Evolutionary conservation across 139 green algal genomes (phyloP), one percentile per base, ranked within the genome.

Genomic region (Asterochloris erici): DNA sequence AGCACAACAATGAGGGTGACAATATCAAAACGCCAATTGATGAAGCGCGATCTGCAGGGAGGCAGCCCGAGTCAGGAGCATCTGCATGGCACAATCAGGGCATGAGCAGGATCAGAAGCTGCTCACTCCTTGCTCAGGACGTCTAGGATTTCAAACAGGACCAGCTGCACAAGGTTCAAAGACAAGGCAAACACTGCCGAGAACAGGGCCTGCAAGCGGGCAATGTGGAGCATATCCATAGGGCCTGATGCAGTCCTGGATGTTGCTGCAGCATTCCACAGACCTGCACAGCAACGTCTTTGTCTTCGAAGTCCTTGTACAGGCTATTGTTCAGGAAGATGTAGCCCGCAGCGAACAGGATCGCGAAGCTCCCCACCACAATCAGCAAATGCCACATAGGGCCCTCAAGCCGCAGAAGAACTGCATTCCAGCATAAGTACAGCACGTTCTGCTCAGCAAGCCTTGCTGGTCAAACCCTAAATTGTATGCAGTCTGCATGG

Each of bases 141-240:
- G 73, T 87, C 89, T 17, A 96, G 84, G 9, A 98, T 94, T 79
- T 99, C 96, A 81, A 94, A 97, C 2, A 98, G 83, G 4, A 99
- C 89, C 29, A 99, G 86, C 78, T 95, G 83, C 73, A 98, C 84
- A 62, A 98, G 87, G 84, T 98, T 96, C 82, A 90, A 93, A n/a
- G 92, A 98, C 0, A 98, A 82, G 0, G 94, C 92, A 84, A 99
- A 98, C 0, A 97, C 92, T 12, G 88, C 70, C 15, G 93, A 94
- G 85, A 98, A 98, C 0, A 98, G 83, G 15, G 88, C 85, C 83
- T 94, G 89, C 77, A 90, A 82, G 0, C 73, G n/a, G 74, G 54
- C 54, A 63, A 1, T 23, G 28, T 69, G 12, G 12, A 9, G 63
- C 23, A n/a, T 28, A 24, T 10, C 60, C 17, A 63, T 19, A 6